A percentile compares a stretch with the other conserved stretches of the same genome.
These are phyloP conservation scores for Marvania coccoides DNA, from an alignment of 139 green algal genomes.

Conservation along the genomic window DNA sequence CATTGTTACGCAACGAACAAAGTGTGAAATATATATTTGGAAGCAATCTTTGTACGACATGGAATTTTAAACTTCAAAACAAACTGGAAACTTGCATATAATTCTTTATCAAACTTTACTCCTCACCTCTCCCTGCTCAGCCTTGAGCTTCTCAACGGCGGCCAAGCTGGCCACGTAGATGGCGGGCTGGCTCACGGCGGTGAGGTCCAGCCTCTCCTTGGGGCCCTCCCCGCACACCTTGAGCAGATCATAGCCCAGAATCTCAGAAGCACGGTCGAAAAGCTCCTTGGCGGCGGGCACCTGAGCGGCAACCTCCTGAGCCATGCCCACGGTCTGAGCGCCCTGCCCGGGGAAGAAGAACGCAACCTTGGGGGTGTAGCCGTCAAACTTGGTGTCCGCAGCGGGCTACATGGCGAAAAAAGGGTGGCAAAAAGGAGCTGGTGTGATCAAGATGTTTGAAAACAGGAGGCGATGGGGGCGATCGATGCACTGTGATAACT, in stretches of 20 bases:
- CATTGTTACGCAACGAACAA: background rate
- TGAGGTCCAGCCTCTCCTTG: constrained; percentile 95
- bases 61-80: background rate
- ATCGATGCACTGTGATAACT: background rate
- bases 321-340: constrained; percentile 69
- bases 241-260: constrained; percentile 96
- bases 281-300: constrained; percentile 82
- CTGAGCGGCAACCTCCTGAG: constrained; percentile 62
- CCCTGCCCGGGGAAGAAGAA: constrained; percentile 96
- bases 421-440: background rate
- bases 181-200: constrained; percentile 88
- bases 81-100: background rate
- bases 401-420: constrained; percentile 2
- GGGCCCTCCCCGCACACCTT: constrained; percentile 85
- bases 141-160: constrained; percentile 89
- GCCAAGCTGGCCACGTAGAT: constrained; percentile 96
- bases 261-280: constrained; percentile 90
- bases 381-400: constrained; percentile 70
- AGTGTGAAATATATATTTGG: background rate
- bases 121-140: constrained; percentile 51
- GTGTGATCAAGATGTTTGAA: background rate
- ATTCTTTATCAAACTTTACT: too few relatives aligned
- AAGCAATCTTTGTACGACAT: too few relatives aligned
- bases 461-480: background rate
- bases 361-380: constrained; percentile 77